Conservation (phyloP, 371 early-diverging fungal genomes). For the Coemansia sp. region DNA sequence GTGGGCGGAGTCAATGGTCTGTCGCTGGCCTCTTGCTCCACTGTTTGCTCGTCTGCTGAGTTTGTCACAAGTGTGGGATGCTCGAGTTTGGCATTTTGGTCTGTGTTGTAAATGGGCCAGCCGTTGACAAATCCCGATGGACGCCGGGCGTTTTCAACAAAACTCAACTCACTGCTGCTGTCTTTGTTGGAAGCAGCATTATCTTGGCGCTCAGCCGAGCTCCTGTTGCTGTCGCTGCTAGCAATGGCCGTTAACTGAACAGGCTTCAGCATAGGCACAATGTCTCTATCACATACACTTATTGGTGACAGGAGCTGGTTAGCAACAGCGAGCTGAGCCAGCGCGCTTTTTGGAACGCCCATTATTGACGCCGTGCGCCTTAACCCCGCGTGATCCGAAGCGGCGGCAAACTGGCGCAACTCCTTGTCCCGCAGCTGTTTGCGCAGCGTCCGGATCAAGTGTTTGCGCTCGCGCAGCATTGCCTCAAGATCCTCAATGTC, state of each 20-base stretch:
- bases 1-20: not conserved
- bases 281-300: not conserved
- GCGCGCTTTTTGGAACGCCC: not conserved
- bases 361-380: conserved; percentile 29
- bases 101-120: conserved; percentile 34
- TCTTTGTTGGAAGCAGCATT: not conserved
- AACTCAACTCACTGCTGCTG: conserved; percentile 2
- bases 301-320: not conserved
- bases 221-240: conserved; percentile 3
- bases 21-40: not conserved
- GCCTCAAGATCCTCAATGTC: conserved; percentile 35
- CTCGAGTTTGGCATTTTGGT: not conserved
- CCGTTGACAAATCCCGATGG: conserved; percentile 35
- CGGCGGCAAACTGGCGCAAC: conserved; percentile 30
- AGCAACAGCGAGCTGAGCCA: conserved; percentile 1
- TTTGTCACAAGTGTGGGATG: not conserved
- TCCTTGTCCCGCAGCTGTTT: conserved; percentile 30
- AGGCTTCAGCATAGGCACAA: not conserved
- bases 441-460: conserved; percentile 25
- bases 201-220: not conserved
- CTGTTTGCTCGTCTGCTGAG: not conserved
- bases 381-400: conserved; percentile 30
- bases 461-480: conserved; percentile 25
- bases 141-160: conserved; percentile 5
- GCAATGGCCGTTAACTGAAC: not conserved